Evolutionary conservation across 108 stramenopile genomes (phyloP).

Genomic region (Skeletonema grethae): DNA sequence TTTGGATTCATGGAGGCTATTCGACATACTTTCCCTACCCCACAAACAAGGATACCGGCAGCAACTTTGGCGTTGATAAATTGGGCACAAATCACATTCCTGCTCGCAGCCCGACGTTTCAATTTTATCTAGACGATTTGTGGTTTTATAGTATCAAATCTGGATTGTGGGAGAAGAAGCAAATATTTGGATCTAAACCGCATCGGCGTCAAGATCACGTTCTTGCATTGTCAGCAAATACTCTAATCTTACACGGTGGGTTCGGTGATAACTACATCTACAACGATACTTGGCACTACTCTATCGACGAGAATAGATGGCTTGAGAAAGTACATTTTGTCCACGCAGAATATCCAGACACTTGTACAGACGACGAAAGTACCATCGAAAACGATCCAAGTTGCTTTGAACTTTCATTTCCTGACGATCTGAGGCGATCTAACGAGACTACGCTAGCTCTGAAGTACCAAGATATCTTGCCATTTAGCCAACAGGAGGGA

Average conservation of each 20-base stretch:
- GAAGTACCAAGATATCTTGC: conserved; percentile 47
- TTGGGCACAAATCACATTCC: conserved; percentile 40
- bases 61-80: conserved; percentile 36
- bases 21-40: conserved; percentile 82
- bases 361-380: conserved; percentile 70
- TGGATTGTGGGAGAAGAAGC: conserved; percentile 65
- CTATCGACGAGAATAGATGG: conserved; percentile 69
- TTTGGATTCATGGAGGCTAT: conserved; percentile 86
- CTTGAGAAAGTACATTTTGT: conserved; percentile 68
- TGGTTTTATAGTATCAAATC: conserved; percentile 69
- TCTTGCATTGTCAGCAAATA: conserved; percentile 30
- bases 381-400: conserved; percentile 45
- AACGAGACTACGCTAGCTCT: conserved; percentile 41
- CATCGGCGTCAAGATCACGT: conserved; percentile 37
- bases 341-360: conserved; percentile 66
- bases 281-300: conserved; percentile 87
- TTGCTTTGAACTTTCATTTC: conserved; percentile 63
- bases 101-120: conserved; percentile 55
- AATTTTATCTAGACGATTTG: conserved; percentile 73
- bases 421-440: conserved; percentile 43
- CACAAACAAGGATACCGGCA: conserved; percentile 57
- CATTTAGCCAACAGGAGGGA: conserved; percentile 40
- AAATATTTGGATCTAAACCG: conserved; percentile 36
- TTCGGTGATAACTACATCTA: conserved; percentile 72
- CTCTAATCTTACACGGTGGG: conserved; percentile 74